These are phyloP conservation scores for Schizosaccharomyces octosporus DNA, from an alignment of 805 yeast species.

Conservation along the genomic window DNA sequence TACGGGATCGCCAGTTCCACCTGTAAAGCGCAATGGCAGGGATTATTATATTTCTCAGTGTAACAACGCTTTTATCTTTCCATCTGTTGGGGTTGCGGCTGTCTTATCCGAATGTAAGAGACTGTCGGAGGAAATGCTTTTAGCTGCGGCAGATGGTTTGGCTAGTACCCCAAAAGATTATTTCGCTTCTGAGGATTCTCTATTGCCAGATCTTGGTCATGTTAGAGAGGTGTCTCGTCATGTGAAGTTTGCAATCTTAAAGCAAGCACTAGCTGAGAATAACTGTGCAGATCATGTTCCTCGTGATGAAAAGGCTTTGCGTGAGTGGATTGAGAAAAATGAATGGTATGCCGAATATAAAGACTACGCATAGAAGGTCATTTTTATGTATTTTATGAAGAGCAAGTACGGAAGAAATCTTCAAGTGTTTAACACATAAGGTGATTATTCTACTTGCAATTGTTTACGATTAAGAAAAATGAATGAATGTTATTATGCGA, in stretches of 20 bases:
- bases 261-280: constrained; percentile 73
- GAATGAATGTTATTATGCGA: too few species aligned
- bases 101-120: constrained; percentile 62
- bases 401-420: too few species aligned
- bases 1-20: constrained; percentile 92
- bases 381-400: too few species aligned
- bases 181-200: constrained; percentile 43
- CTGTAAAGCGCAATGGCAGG: constrained; percentile 43
- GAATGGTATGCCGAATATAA: neutral
- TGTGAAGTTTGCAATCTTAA: constrained; percentile 81
- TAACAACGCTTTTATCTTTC: constrained; percentile 92
- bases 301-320: neutral
- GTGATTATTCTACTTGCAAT: too few species aligned
- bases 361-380: neutral
- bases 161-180: constrained; percentile 67
- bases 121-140: constrained; percentile 73
- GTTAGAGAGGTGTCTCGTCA: constrained; percentile 76
- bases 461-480: too few species aligned
- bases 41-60: constrained; percentile 59
- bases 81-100: constrained; percentile 92
- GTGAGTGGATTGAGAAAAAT: neutral
- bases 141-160: constrained; percentile 84
- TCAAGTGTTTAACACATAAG: too few species aligned
- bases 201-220: constrained; percentile 68
- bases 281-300: constrained; percentile 13